phyloP scores from a whole-genome alignment of 345 rosid genomes.

The Psidium guajava region DNA sequence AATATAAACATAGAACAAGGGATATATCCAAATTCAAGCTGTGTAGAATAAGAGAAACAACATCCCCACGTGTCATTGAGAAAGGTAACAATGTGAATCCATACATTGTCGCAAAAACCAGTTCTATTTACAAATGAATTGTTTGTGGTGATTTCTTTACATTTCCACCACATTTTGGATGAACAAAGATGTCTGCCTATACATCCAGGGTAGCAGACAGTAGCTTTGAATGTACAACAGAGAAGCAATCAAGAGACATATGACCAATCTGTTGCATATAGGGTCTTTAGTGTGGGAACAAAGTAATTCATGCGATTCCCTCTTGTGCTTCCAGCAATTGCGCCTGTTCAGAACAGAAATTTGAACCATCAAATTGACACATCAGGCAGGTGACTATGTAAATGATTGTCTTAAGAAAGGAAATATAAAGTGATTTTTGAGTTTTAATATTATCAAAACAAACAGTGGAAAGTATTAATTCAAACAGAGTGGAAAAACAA shows the following conservation, averaged over 20 bases:
- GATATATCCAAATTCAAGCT: not conserved
- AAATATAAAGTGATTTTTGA: not conserved
- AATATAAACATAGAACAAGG: not conserved
- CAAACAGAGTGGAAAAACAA: not conserved
- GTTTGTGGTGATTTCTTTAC: not conserved
- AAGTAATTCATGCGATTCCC: conserved; percentile 43
- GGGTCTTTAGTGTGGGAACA: conserved; percentile 40
- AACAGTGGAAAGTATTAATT: not conserved
- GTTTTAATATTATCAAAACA: not conserved
- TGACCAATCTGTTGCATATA: conserved; percentile 15
- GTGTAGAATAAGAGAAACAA: not conserved
- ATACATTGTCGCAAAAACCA: not conserved
- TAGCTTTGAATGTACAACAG: too few relatives aligned
- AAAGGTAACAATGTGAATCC: not conserved
- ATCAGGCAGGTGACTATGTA: not conserved
- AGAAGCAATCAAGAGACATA: conserved; percentile 4
- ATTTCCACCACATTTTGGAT: not conserved
- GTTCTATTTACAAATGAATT: not conserved
- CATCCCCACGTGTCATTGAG: too few relatives aligned
- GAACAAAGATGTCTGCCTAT: not conserved
- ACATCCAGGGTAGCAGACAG: not conserved
- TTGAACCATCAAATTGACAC: conserved; percentile 61
- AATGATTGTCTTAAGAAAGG: not conserved
- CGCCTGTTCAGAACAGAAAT: conserved; percentile 57
- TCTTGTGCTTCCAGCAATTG: conserved; percentile 43